phyloP scores from a whole-genome alignment of 139 green algal genomes.

The Chlorella vulgaris region DNA sequence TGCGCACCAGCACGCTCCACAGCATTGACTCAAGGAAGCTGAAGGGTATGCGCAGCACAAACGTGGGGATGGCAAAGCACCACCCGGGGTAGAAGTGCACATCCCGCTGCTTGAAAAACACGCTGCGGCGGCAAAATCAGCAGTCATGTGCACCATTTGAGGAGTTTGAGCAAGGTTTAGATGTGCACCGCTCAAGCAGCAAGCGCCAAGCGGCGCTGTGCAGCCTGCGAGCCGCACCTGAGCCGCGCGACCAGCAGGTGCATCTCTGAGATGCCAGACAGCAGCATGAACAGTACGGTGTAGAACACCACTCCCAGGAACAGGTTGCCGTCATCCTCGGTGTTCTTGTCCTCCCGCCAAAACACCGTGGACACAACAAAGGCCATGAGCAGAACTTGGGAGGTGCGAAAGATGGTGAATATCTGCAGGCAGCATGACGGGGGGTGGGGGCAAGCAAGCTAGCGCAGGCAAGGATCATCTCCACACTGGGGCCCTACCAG shows the following conservation, averaged over 20 bases:
- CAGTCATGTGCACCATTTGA: too few species aligned
- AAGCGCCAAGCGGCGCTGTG: too few species aligned
- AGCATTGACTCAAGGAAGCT: constrained; percentile 41
- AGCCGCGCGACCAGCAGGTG: constrained; percentile 35
- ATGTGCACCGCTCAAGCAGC: too few species aligned
- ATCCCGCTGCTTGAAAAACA: constrained; percentile 68
- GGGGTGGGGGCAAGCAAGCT: too few species aligned
- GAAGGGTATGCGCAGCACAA: constrained; percentile 44
- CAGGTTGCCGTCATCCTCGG: constrained; percentile 49
- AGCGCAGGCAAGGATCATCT: too few species aligned
- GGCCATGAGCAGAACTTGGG: constrained; percentile 50
- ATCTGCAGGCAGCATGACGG: constrained; percentile 24
- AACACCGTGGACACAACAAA: constrained; percentile 63
- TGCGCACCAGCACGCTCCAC: constrained; percentile 29
- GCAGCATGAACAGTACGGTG: constrained; percentile 51
- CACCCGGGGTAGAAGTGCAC: constrained; percentile 42
- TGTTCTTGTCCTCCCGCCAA: constrained; percentile 46
- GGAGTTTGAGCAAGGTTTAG: neutral
- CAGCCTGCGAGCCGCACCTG: neutral
- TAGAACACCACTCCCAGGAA: constrained; percentile 57
- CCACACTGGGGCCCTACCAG: too few species aligned
- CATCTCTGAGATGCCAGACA: constrained; percentile 30
- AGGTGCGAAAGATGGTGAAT: constrained; percentile 39
- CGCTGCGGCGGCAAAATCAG: neutral
- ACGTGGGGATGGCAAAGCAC: constrained; percentile 56